Evolutionary conservation across 345 rosid species (phyloP).

Genomic region (Ailanthus altissimus): DNA sequence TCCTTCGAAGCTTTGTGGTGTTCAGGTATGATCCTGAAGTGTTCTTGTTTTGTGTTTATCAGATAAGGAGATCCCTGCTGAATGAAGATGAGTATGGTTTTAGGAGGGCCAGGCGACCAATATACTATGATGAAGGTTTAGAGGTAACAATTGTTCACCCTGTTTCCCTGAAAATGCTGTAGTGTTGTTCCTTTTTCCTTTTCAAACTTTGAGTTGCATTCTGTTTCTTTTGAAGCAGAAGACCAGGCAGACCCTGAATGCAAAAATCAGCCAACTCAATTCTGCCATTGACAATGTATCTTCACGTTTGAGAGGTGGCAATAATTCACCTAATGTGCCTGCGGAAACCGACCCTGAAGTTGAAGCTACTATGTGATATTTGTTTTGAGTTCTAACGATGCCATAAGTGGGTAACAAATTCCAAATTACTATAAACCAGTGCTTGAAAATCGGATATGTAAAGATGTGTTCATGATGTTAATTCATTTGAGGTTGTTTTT

Average conservation of each 20-base stretch:
- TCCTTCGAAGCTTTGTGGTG: background rate
- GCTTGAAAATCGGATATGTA: slow-evolving; percentile 10
- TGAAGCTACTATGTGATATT: slow-evolving; percentile 56
- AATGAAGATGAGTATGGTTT: slow-evolving; percentile 86
- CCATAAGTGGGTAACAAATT: background rate
- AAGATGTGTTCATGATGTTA: background rate
- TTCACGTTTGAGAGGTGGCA: slow-evolving; percentile 81
- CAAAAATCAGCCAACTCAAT: slow-evolving; percentile 83
- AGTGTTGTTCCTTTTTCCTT: background rate
- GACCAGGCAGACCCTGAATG: slow-evolving; percentile 83
- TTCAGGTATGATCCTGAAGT: slow-evolving; percentile 9
- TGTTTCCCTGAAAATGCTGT: background rate
- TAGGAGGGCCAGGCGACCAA: slow-evolving; percentile 62
- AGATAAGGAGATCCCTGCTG: slow-evolving; percentile 79
- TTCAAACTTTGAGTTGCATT: background rate
- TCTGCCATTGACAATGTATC: slow-evolving; percentile 90
- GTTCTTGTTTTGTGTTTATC: slow-evolving; percentile 18
- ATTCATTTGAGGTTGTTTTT: background rate
- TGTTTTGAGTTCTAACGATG: background rate
- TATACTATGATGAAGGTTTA: slow-evolving; percentile 85
- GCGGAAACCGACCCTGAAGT: slow-evolving; percentile 63
- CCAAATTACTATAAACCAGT: background rate
- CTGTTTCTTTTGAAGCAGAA: slow-evolving; percentile 45
- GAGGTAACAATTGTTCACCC: slow-evolving; percentile 66
- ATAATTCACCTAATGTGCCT: slow-evolving; percentile 40